Evolutionary conservation across 2,329 filamentous ascomycete species (phyloP).

Genomic region (Stachybotrys chartarum): DNA sequence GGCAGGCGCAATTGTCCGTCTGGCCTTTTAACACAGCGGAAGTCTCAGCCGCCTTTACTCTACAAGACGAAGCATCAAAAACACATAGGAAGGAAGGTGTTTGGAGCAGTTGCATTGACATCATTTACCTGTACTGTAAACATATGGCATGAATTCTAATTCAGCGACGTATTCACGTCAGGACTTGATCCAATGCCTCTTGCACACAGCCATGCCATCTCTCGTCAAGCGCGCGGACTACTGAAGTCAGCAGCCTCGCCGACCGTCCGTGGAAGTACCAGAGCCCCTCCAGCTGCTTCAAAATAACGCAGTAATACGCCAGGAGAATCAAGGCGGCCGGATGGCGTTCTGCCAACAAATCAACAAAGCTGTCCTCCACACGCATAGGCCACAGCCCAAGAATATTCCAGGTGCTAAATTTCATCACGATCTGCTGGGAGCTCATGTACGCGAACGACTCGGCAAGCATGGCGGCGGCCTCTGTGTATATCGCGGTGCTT

Average conservation of each 20-base stretch:
- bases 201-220: background rate
- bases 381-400: constrained; percentile 3
- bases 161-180: background rate
- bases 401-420: constrained; percentile 3
- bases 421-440: background rate
- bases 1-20: too few species aligned
- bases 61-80: too few species aligned
- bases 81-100: too few species aligned
- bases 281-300: constrained; percentile 1
- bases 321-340: constrained; percentile 5
- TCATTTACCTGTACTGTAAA: too few species aligned
- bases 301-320: constrained; percentile 5
- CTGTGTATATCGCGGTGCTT: background rate
- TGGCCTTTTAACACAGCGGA: too few species aligned
- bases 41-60: too few species aligned
- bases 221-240: background rate
- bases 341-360: constrained; percentile 1
- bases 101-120: too few species aligned
- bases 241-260: background rate
- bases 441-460: constrained; percentile 1
- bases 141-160: background rate
- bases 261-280: constrained; percentile 4
- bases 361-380: constrained; percentile 3
- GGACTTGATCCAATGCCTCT: background rate
- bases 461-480: background rate